Base-by-base conservation (phyloP, 257 asterid species). In the Forsythia suspensa region DNA sequence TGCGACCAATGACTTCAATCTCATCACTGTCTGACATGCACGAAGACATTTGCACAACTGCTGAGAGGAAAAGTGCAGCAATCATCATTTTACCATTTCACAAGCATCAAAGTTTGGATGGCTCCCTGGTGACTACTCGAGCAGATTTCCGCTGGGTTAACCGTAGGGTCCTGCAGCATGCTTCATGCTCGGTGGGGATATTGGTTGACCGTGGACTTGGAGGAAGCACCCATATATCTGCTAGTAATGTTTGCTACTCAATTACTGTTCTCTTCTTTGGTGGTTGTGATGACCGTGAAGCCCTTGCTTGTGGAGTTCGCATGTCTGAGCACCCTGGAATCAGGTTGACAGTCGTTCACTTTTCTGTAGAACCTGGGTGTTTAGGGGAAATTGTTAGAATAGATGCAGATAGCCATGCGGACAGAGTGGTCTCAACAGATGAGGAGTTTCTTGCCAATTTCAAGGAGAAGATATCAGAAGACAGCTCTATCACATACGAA, bases 241-340 rank as follows among this genome's bases (percentile, higher is more conserved):
- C 94, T 51, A 86, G 94, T 51, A 86, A 90, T 2, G 89, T 88
- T 4, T 76, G 81, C 37, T 88, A 76, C 40, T 61, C 78, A 6
- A 76, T 90, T 8, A 87, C 87, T 2, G 88, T 76, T 21, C 74
- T 86, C 29, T 90, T 88, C 83, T 90, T 88, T 11, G 90, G 94
- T 6, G 94, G 94, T 0, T 72, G 6, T 43, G 94, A 90, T 73
- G 94, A 90, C 71, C 88, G 78, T 0, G 94, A 90, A 77, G 94
- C 94, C 0, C 86, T 85, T 18, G 82, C 92, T 41, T 90, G 88
- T 42, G 94, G 90, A 2, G 73, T 68, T 4, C 89, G 88, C 21
- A 88, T 90, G 77, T 89, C 89, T 29, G 92, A 90, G 78, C 94
- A 90, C 76, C 92, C 94, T 2, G 94, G 92, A 37, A 85, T 90